phyloP scores from a whole-genome alignment of 495 filamentous ascomycete species.

The Aspergillus asperescens region DNA sequence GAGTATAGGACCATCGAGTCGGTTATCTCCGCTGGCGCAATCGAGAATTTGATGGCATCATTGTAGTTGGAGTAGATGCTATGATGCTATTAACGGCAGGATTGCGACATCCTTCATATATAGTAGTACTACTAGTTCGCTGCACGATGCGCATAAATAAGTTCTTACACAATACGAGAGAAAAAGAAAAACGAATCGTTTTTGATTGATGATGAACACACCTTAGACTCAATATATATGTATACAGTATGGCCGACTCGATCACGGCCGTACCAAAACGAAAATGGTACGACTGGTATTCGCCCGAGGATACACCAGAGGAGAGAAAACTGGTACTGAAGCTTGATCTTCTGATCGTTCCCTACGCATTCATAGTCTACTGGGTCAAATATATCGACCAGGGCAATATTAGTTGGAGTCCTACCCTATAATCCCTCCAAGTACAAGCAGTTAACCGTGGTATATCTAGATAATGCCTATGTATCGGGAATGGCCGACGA shows the following conservation, averaged over 20 bases:
- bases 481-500: not conserved
- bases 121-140: not conserved
- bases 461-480: not conserved
- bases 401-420: not conserved
- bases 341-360: not conserved
- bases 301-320: not conserved
- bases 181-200: too few species aligned
- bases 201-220: not conserved
- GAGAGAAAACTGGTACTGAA: not conserved
- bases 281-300: slow-evolving; percentile 5
- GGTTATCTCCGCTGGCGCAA: not conserved
- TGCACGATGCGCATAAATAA: not conserved
- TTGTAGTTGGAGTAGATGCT: not conserved
- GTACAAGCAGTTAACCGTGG: not conserved
- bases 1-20: too few species aligned
- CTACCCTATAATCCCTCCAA: not conserved
- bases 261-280: not conserved
- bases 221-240: not conserved
- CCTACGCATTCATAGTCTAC: not conserved
- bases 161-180: too few species aligned
- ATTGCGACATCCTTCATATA: not conserved
- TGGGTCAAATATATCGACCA: slow-evolving; percentile 1
- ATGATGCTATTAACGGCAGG: not conserved
- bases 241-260: too few species aligned
- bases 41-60: not conserved